Base-by-base conservation (phyloP, 2,329 filamentous ascomycete species). In the Botrytis byssoidea region DNA sequence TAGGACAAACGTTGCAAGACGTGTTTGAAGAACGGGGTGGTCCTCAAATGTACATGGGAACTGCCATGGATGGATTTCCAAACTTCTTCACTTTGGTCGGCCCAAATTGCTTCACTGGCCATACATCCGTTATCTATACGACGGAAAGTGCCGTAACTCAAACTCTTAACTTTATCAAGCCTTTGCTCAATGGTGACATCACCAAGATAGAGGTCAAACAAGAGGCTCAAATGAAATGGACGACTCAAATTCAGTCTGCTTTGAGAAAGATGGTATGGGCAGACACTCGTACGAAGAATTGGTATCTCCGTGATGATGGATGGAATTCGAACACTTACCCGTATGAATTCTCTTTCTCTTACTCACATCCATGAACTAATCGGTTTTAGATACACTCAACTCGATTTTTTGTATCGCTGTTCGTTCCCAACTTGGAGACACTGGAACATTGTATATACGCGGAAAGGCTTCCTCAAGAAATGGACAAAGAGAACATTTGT, bases 71-170 rank as follows among this genome's bases (percentile, higher is more conserved):
- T 74, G 85, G 85, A 0, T 88, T 88, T 77, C 88, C 88, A 0
- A 90, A 90, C 76, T 87, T 89, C 78, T 89, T 90, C 81, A 84
- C 88, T 71, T 82, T 89, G 12, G 87, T 88, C 73, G 88, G 88
- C 0, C 88, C 88, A 1, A 90, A 90, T 76, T 88, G 86, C 0
- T 86, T 83, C 0, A 90, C 88, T 0, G 88, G 88, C 0, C 88
- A 90, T 79, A 84, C 83, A 4, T 86, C 84, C 42, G 88, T 89
- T 8, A 86, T 90, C 57, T 82, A 89, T 72, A 85, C 87, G 0
- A 83, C 83, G 4, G 88, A 90, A 77, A 89, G 88, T 77, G 87
- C 87, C 82, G 83, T 89, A 46, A 85, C 86, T 60, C 86, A 88
- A 78, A 84, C 83, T 1, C 76, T 90, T 35, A 86, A 86, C 3